These are phyloP conservation scores for Pythium brassicae DNA, from an alignment of 352 stramenopile species.

Conservation along the genomic window DNA sequence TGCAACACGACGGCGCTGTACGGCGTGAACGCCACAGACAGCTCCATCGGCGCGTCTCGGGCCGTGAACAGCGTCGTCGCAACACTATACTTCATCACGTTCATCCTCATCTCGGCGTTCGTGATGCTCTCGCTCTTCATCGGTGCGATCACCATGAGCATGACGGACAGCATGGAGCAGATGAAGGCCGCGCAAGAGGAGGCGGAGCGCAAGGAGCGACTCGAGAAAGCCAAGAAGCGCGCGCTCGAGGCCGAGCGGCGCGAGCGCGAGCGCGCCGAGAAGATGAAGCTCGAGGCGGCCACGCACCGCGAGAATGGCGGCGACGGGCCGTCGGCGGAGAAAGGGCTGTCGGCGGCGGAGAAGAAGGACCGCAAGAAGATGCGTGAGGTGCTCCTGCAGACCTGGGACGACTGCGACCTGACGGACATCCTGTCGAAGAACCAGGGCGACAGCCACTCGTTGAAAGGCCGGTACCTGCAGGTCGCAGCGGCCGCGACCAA, in stretches of 20 bases:
- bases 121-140: constrained; percentile 91
- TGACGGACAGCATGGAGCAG: constrained; percentile 86
- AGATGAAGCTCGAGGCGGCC: constrained; percentile 20
- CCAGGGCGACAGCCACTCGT: constrained; percentile 34
- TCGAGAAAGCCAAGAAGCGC: constrained; percentile 55
- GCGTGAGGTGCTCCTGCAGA: constrained; percentile 69
- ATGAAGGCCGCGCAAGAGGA: constrained; percentile 81
- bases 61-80: constrained; percentile 54
- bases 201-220: constrained; percentile 44
- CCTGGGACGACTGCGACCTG: constrained; percentile 70
- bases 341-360: constrained; percentile 47
- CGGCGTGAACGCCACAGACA: constrained; percentile 39
- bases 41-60: constrained; percentile 25
- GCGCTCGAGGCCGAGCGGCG: constrained; percentile 42
- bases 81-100: constrained; percentile 82
- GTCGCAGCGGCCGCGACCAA: constrained; percentile 34
- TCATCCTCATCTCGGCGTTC: constrained; percentile 83
- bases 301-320: background rate
- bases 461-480: constrained; percentile 52
- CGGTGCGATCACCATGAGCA: constrained; percentile 88
- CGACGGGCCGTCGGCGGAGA: constrained; percentile 14
- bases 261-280: constrained; percentile 36
- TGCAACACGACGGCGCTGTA: constrained; percentile 64
- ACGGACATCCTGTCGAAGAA: constrained; percentile 55
- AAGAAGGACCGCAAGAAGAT: constrained; percentile 67